Evolutionary conservation across 148 eudicot species (phyloP).

Genomic region (Vaccinium myrtillus): DNA sequence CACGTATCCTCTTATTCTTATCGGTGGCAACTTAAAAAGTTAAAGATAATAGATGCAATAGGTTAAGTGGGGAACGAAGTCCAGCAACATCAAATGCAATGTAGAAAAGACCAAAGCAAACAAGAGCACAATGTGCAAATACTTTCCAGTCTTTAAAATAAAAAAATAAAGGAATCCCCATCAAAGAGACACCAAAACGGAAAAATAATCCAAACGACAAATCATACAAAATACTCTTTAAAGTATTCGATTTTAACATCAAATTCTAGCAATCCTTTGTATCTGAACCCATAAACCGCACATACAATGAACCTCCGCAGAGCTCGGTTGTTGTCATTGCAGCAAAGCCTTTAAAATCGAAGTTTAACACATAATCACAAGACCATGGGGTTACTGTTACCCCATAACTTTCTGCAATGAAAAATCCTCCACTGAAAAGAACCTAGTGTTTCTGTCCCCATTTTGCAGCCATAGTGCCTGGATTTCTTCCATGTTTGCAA

Average conservation of each 20-base stretch:
- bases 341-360: neutral
- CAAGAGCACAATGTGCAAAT: neutral
- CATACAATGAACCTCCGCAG: neutral
- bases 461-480: neutral
- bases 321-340: neutral
- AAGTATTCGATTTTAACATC: neutral
- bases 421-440: neutral
- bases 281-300: neutral
- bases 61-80: neutral
- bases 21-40: neutral
- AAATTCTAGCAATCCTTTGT: neutral
- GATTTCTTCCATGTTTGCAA: neutral
- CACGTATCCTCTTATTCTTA: neutral
- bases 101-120: neutral
- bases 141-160: neutral
- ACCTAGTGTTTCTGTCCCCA: neutral
- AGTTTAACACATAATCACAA: neutral
- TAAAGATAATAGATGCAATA: neutral
- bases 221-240: neutral
- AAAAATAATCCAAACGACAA: neutral
- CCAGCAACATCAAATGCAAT: neutral
- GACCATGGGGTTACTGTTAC: neutral
- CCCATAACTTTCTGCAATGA: neutral
- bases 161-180: neutral
- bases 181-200: neutral